These are phyloP conservation scores for Penicillium fuscoglaucum DNA, from an alignment of 2,329 filamentous ascomycete genomes.

Conservation along the genomic window DNA sequence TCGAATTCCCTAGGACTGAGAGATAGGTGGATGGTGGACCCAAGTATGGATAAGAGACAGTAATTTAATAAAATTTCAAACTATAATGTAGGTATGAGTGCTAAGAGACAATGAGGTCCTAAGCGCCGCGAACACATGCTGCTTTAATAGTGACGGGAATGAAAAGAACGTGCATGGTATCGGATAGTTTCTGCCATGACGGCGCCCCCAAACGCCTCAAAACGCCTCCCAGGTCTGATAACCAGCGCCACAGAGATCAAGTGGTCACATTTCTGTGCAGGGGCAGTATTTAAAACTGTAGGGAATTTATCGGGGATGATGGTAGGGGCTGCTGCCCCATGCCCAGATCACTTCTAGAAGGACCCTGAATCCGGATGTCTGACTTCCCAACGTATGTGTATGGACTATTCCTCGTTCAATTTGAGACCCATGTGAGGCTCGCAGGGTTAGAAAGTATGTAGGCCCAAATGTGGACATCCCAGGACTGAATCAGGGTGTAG, in stretches of 20 bases:
- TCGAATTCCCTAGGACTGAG: not conserved
- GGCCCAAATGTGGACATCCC: not conserved
- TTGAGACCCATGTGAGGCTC: not conserved
- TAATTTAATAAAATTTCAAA: not conserved
- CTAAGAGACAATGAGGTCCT: not conserved
- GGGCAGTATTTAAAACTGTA: not conserved
- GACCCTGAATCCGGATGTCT: not conserved
- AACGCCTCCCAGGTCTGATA: not conserved
- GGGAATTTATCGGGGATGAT: not conserved
- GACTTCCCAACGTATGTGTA: not conserved
- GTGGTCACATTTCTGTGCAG: not conserved
- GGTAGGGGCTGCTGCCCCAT: not conserved
- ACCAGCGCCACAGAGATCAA: not conserved
- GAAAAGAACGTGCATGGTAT: not conserved
- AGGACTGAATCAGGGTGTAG: not conserved
- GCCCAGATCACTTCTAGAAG: conserved; percentile 3
- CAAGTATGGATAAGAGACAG: not conserved
- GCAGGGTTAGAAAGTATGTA: not conserved
- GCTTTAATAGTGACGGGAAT: too few relatives aligned
- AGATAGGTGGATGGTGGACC: not conserved
- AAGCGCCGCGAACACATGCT: too few relatives aligned
- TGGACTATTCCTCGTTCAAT: not conserved
- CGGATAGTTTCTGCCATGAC: not conserved
- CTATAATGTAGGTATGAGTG: not conserved
- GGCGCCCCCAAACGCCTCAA: not conserved